Evolutionary conservation across 106 monocot species (phyloP).

Genomic region (Dendrobium chrysotoxum): DNA sequence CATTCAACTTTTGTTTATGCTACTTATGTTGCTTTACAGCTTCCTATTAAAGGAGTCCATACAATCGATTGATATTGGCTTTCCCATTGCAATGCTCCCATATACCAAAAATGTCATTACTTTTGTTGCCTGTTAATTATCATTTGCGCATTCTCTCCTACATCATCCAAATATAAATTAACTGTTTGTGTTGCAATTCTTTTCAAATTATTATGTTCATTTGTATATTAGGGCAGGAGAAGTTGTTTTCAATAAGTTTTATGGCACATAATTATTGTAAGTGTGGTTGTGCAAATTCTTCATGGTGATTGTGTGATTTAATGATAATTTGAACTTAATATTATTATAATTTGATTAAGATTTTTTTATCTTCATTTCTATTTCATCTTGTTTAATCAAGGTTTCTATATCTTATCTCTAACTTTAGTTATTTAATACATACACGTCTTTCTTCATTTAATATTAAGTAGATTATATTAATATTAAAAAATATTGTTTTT

Average conservation of each 20-base stretch:
- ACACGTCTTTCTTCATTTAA: no score
- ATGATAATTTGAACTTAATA: background rate
- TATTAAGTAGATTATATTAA: no score
- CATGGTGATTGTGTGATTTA: background rate
- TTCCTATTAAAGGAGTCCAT: background rate
- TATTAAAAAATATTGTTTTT: no score
- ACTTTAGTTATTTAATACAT: no score
- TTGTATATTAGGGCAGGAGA: background rate
- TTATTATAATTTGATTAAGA: background rate
- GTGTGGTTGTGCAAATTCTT: background rate
- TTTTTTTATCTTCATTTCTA: no score
- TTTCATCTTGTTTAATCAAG: no score
- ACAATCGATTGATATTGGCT: background rate
- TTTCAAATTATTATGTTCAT: background rate
- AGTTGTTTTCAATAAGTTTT: background rate
- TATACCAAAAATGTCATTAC: background rate
- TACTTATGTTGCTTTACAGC: background rate
- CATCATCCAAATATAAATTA: background rate
- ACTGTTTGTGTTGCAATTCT: background rate
- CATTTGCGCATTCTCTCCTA: background rate
- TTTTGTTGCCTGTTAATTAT: background rate
- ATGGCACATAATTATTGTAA: background rate
- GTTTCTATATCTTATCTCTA: no score
- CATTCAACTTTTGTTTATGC: background rate
- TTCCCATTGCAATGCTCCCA: background rate